Evolutionary conservation across 768 basidiomycete species (phyloP), one percentile per base, ranked within the genome.

Genomic region (Termitomyces sp.): DNA sequence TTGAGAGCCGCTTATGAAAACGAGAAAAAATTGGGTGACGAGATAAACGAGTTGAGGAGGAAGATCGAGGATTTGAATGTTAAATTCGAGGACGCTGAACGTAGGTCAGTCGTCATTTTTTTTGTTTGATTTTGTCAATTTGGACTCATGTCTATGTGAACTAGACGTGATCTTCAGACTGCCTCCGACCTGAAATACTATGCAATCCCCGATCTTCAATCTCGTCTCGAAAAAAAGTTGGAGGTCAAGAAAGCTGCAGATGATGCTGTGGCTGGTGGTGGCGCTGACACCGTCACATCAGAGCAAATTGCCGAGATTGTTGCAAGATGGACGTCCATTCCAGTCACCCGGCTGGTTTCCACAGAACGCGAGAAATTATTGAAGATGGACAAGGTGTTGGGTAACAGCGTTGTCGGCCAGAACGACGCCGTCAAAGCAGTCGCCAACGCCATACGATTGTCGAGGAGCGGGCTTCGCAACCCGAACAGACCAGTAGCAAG

Each of bases 271-370:
- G 75, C 75, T 51, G 75, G 79, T 14, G 72, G 73, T 44, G 82
- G 82, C 16, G 69, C 79, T 17, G 89, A 93, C 59, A 77, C 77
- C 10, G 94, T 97, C 46, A 89, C 88, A 4, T 79, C 92, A 17
- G 93, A 95, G 59, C 85, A 91, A 59, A 98, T 99, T 58, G 92
- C 94, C 17, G 91, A 95, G 68, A 94, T 98, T 59, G 93, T 98
- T 25, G 89, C 84, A 19, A 81, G 89, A 55, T 98, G 94, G 94
- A 96, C 94, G 3, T 86, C 85, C 42, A 91, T 98, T 55, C 96
- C 96, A 2, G 89, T 96, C 12, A 89, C 89, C 28, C 79, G 88
- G 21, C 76, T 97, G 39, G 80, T 93, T 76, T 88, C 89, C n/a
- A 84, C 89, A 1, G 91, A 98, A 74, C 88, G 86, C 70, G 93